A percentile compares a stretch with the other conserved stretches of the same genome.
Conservation (phyloP, 2,329 filamentous ascomycete genomes). For the Pseudocercospora cruenta region DNA sequence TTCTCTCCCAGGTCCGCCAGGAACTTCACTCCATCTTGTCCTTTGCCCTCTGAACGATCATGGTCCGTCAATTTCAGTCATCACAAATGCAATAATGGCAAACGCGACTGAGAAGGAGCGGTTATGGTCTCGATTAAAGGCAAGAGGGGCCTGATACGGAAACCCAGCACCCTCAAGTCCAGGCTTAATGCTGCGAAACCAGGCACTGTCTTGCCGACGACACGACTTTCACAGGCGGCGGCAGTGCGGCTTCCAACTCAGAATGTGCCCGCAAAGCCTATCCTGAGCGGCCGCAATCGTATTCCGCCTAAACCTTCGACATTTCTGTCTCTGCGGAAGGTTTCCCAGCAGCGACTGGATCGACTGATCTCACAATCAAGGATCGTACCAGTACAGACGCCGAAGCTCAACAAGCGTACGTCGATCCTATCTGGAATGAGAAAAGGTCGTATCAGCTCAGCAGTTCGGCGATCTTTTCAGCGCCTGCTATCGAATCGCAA, state of each 20-base stretch:
- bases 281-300: background rate
- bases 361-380: background rate
- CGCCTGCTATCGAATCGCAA: no score
- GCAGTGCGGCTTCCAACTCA: background rate
- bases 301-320: background rate
- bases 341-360: background rate
- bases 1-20: background rate
- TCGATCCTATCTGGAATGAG: background rate
- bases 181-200: background rate
- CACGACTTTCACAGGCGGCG: background rate
- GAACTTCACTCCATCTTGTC: background rate
- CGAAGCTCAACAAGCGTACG: background rate
- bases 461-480: background rate
- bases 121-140: conserved; percentile 8
- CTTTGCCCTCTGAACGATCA: background rate
- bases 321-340: background rate
- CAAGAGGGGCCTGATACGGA: background rate
- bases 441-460: background rate
- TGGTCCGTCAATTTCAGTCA: background rate
- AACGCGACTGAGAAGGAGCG: background rate
- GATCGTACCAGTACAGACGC: background rate
- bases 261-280: background rate
- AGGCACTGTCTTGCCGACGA: background rate
- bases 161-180: background rate
- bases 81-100: background rate